These are phyloP conservation scores for Prunus kanzakura DNA, from an alignment of 306 rosid genomes.

Conservation along the genomic window DNA sequence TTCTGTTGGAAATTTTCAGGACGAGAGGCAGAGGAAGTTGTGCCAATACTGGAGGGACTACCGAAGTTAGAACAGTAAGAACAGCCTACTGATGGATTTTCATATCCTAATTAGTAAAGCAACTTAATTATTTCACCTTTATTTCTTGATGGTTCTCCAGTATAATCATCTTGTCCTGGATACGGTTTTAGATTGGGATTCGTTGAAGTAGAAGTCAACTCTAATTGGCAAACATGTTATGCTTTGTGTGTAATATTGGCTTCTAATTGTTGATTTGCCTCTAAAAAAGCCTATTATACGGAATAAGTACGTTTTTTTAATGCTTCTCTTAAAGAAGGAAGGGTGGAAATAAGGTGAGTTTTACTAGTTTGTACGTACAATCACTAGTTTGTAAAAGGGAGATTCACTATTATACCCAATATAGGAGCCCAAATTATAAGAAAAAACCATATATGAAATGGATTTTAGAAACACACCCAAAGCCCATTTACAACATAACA, in stretches of 20 bases:
- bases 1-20: slow-evolving; percentile 46
- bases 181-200: not conserved
- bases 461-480: too few species aligned
- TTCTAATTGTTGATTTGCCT: not conserved
- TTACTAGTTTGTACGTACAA: too few species aligned
- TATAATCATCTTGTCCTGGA: not conserved
- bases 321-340: too few species aligned
- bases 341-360: too few species aligned
- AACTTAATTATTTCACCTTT: not conserved
- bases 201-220: not conserved
- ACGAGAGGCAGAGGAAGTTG: slow-evolving; percentile 86
- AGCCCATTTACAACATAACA: too few species aligned
- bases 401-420: too few species aligned
- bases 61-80: slow-evolving; percentile 90
- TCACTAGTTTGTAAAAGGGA: too few species aligned
- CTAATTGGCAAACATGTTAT: not conserved
- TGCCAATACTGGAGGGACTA: slow-evolving; percentile 78
- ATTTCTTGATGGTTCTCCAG: not conserved
- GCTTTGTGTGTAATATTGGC: not conserved
- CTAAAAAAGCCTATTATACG: too few species aligned
- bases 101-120: not conserved
- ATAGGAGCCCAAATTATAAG: too few species aligned
- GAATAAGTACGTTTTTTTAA: too few species aligned
- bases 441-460: too few species aligned
- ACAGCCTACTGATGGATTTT: not conserved